These are phyloP conservation scores for Trametes polyzona DNA, from an alignment of 1,284 basidiomycete species.

Conservation along the genomic window DNA sequence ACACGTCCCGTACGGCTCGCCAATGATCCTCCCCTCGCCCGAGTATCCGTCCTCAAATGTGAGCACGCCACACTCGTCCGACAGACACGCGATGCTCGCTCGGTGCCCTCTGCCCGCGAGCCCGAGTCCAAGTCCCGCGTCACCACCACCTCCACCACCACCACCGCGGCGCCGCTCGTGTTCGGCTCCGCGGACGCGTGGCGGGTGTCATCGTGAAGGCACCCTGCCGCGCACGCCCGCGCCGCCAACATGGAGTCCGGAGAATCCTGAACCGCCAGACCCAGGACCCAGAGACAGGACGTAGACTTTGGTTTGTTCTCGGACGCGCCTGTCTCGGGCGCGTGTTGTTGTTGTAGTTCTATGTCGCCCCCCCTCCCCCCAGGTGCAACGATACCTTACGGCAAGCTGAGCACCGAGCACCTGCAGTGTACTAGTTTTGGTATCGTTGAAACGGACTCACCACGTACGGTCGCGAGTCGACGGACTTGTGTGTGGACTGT, in stretches of 20 bases:
- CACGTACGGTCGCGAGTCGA: too few relatives aligned
- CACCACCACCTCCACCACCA: neutral
- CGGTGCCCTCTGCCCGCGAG: neutral
- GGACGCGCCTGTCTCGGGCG: neutral
- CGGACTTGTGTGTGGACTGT: too few relatives aligned
- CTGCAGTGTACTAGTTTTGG: neutral
- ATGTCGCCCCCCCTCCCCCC: neutral
- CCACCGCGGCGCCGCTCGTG: constrained; percentile 1
- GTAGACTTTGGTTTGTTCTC: neutral
- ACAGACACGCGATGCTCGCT: constrained; percentile 12
- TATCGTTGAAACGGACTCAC: too few relatives aligned
- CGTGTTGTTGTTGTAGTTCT: neutral
- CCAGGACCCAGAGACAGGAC: neutral
- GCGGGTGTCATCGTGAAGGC: neutral
- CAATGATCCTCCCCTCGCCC: constrained; percentile 26
- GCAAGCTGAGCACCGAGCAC: too few relatives aligned
- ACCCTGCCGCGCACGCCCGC: neutral
- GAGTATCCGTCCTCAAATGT: constrained; percentile 18
- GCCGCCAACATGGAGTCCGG: constrained; percentile 8
- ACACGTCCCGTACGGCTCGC: constrained; percentile 15
- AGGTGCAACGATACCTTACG: too few relatives aligned
- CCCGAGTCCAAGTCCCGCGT: neutral
- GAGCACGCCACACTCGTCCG: constrained; percentile 21
- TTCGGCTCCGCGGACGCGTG: neutral
- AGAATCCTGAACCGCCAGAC: constrained; percentile 19